Base-by-base conservation (phyloP, 805 yeast genomes). In the Candida mattraensis region DNA sequence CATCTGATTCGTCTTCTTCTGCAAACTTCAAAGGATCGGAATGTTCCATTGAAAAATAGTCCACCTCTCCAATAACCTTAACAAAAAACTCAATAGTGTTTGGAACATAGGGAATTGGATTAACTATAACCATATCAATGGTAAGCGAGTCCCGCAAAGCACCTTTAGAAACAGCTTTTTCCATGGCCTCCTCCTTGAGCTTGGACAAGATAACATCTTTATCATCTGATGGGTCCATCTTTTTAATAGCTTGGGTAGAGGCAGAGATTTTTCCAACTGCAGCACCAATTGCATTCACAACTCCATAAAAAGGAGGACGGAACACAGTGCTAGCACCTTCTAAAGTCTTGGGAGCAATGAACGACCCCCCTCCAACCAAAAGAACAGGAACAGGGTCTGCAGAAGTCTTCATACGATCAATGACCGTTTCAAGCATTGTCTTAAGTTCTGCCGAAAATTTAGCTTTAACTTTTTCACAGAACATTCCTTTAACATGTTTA, bases 231-330 rank as follows among this genome's bases (percentile, higher is more conserved):
- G 42, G 12, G 17, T 37, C 34, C 25, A 45, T 22, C n/a, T 28
- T 18, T 15, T 35, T 34, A 18, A 45, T 39, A 3, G 40, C 30
- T 12, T 40, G 48, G 4, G 54, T 37, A 16, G 48, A 44, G 7
- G 61, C 50, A 14, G 72, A 63, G 3, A 70, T 53, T 40, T 68
- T 68, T 11, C 70, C 72, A 44, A 69, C 47, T 5, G 73, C 74
- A 20, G 75, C 73, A 29, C 74, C 75, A 34, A 70, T 67, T 3
- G 76, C 76, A 53, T 70, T 70, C 3, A 73, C 74, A 32, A 68
- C 70, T 24, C 60, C 59, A 47, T 46, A 61, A 39, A 35, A 69
- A 21, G 64, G 64, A 3, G 74, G 74, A 30, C 64, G 50, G 32
- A 67, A 47, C 2, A 70, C 67, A 25, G 54, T 49, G 3, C 70